Percentiles rank a stretch among this genome's conserved stretches.
Evolutionary conservation across 768 basidiomycete species (phyloP).

Genomic region (Lactarius pseudohatsudake): DNA sequence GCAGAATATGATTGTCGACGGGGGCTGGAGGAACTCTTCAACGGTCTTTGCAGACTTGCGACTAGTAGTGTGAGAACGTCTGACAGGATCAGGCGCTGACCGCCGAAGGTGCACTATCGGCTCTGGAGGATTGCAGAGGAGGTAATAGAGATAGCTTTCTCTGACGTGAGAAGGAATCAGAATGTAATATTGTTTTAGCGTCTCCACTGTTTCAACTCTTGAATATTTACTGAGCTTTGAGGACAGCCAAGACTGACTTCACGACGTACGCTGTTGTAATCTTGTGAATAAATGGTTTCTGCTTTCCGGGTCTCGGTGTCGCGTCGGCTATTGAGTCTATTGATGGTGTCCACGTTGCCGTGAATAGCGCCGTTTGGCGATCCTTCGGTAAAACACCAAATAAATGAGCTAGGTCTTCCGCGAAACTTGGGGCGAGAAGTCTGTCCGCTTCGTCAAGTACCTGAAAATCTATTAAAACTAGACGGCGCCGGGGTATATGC

Average conservation of each 20-base stretch:
- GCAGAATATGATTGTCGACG: constrained; percentile 96
- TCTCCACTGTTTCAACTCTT: constrained; percentile 88
- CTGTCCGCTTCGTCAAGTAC: constrained; percentile 97
- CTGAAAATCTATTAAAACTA: constrained; percentile 40
- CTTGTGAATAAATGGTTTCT: constrained; percentile 82
- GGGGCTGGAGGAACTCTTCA: constrained; percentile 68
- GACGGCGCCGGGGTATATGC: neutral
- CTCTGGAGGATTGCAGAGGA: constrained; percentile 87
- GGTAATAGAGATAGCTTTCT: constrained; percentile 86
- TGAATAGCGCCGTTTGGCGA: constrained; percentile 96
- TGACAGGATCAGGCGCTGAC: constrained; percentile 38
- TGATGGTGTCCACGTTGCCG: constrained; percentile 87
- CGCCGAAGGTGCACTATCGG: constrained; percentile 67
- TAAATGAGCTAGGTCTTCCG: constrained; percentile 76
- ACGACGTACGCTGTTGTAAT: constrained; percentile 65
- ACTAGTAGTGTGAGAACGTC: constrained; percentile 26
- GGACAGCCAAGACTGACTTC: neutral
- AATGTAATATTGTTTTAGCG: constrained; percentile 84
- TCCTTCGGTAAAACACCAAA: constrained; percentile 77
- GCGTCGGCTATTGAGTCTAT: constrained; percentile 77
- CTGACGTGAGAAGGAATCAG: constrained; percentile 94
- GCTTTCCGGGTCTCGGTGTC: constrained; percentile 76
- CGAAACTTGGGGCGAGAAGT: constrained; percentile 84
- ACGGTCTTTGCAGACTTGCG: constrained; percentile 35
- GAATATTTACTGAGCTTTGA: constrained; percentile 19